These are phyloP conservation scores for Phytopythium sindhum DNA, from an alignment of 352 stramenopile genomes.

Conservation along the genomic window DNA sequence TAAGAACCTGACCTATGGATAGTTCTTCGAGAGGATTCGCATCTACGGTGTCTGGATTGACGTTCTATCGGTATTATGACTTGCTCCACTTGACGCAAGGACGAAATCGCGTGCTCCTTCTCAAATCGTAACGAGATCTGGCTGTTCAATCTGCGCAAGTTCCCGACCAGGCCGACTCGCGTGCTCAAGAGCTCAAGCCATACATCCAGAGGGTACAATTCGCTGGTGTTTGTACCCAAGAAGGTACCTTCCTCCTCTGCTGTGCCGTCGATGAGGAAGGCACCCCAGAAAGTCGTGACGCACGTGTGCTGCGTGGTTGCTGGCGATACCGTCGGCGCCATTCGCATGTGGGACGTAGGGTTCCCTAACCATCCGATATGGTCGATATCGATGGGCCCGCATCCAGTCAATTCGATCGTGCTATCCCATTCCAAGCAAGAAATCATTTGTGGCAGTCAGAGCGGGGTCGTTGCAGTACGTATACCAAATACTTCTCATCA, in stretches of 20 bases:
- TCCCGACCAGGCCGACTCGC: conserved; percentile 52
- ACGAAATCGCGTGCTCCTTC: conserved; percentile 75
- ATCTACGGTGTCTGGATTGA: neutral
- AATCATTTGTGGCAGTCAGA: conserved; percentile 59
- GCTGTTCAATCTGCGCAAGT: conserved; percentile 73
- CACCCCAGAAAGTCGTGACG: neutral
- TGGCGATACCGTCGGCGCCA: conserved; percentile 54
- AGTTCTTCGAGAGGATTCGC: neutral
- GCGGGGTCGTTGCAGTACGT: conserved; percentile 50
- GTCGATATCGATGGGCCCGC: conserved; percentile 45
- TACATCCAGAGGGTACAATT: conserved; percentile 75
- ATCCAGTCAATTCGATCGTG: conserved; percentile 45
- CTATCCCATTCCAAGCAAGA: conserved; percentile 43
- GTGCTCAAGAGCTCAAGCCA: conserved; percentile 63
- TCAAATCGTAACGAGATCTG: conserved; percentile 72
- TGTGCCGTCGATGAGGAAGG: neutral
- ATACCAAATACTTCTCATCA: too few relatives aligned
- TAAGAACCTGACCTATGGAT: conserved; percentile 1
- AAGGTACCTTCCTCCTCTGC: neutral
- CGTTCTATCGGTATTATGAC: neutral
- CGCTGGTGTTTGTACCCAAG: conserved; percentile 51
- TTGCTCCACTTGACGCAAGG: conserved; percentile 16
- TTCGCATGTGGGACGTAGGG: conserved; percentile 70
- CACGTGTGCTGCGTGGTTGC: conserved; percentile 30
- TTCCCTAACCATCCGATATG: conserved; percentile 47